Evolutionary conservation across 2,329 filamentous ascomycete genomes (phyloP), one percentile per base, ranked within the genome.

Genomic region (Periconia sp.): DNA sequence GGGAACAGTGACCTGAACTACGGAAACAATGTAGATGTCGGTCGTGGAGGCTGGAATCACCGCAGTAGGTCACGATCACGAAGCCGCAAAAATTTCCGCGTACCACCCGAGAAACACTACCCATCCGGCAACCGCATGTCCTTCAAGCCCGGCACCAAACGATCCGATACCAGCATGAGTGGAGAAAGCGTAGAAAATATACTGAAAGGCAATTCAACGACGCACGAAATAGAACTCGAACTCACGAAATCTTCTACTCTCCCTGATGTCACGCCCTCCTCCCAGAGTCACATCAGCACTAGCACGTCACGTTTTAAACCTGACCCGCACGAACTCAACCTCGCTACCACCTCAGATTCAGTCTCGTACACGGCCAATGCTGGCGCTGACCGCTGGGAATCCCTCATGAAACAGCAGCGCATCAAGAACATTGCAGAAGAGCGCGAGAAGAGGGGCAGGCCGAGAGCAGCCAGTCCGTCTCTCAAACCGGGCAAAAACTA

Each of bases 101-200:
- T 31, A 10, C 17, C n/a, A n/a, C n/a, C 31, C 4, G 31, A 22
- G 8, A 24, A 22, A 15, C 13, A 25, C 34, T n/a, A 16, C 15
- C 8, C 25, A 17, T 15, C 18, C 25, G 26, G 26, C 3, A 22
- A 18, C 26, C 18, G 36, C 25, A 39, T 30, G 16, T 7, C 15
- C 3, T n/a, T n/a, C 17, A 9, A 5, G 3, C 17, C 15, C 19
- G 31, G 21, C 19, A 3, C 8, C 9, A 35, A 31, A 19, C 16
- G 46, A 15, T 39, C 23, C 29, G 38, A 37, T 10, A 43, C 37
- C 12, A 46, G 23, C 19, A 46, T 41, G 42, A 38, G 31, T 12
- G 31, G 46, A 5, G 31, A 30, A 4, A 37, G 30, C 1, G 30
- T 23, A n/a, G 46, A 49, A 22, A 41, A 45, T 13, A 49, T 49